Evolutionary conservation across 1,139 yeast genomes (phyloP), one percentile per base, ranked within the genome.

Genomic region (Debaryomyces robertsiae): DNA sequence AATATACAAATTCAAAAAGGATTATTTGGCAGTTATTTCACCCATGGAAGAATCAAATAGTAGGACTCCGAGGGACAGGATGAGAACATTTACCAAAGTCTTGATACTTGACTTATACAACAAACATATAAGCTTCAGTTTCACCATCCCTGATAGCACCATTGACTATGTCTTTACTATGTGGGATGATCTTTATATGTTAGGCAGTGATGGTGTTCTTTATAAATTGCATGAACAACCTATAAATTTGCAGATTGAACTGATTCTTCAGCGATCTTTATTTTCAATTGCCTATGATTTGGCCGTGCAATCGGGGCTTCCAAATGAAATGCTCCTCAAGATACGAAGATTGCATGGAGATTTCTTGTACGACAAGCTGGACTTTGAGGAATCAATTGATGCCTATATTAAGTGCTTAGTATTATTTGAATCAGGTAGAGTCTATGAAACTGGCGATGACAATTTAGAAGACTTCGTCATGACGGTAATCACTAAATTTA

Each of bases 401-500:
- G 83, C 85, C 46, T 93, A 81, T 53, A 75, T 84, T 13, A 62
- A 63, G 32, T 68, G 76, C 39, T 57, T 73, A 41, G 54, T 56
- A 9, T 52, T 62, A 30, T 55, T 46, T 18, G 51, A 47, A 32
- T 30, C 48, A 2, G 38, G 36, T 9, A 43, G 41, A 11, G 17
- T 11, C 10, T 42, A 9, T 19, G 30, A 11, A 39, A 44, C 16
- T 22, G 37, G 32, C 9, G 53, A 49, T 4, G 60, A 61, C 18
- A 59, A 58, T 27, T 44, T 63, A 27, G 69, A 69, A 32, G 77
- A 79, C 27, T 84, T 82, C 47, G 81, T 90, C 3, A 85, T 91
- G 63, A 85, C 82, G 47, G 79, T 90, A 4, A 87, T 93, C 25
- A 79, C 90, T 22, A 84, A 84, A 52, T 90, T 84, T 60, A 88